Evolutionary conservation across 2,329 filamentous ascomycete genomes (phyloP).

Genomic region (Arthrobotrys pseudoclavata): DNA sequence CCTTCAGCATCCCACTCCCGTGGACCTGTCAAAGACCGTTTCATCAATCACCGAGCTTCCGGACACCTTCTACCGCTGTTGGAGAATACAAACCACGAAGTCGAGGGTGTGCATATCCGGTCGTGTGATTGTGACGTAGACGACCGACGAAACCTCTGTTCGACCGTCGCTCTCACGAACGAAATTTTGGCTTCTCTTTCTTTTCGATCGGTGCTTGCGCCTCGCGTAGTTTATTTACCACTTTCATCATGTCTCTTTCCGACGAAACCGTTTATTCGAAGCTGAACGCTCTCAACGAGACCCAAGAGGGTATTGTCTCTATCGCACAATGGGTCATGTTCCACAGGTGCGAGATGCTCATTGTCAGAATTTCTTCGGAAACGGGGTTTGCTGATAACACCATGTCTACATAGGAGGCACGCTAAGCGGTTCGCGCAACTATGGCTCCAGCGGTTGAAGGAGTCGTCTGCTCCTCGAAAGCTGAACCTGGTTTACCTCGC

Average conservation of each 20-base stretch:
- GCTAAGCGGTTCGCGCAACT: conserved; percentile 91
- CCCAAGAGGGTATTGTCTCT: conserved; percentile 94
- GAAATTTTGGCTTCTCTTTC: background rate
- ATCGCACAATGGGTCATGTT: conserved; percentile 99
- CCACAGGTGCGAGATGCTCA: conserved; percentile 78
- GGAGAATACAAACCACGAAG: conserved; percentile 16
- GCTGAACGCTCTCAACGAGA: conserved; percentile 94
- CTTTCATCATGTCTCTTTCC: conserved; percentile 83
- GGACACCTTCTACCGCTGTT: background rate
- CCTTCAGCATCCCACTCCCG: conserved; percentile 25
- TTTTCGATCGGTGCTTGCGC: background rate
- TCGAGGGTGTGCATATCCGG: background rate
- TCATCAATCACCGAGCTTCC: conserved; percentile 7
- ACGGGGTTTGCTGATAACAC: conserved; percentile 7
- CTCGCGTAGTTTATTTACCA: background rate
- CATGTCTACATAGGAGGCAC: conserved; percentile 76
- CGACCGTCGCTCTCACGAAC: background rate
- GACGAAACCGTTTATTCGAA: conserved; percentile 96
- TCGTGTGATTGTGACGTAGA: conserved; percentile 54
- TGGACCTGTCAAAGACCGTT: background rate
- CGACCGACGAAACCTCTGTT: background rate
- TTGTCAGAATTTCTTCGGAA: conserved; percentile 1
- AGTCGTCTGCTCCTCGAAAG: conserved; percentile 86
- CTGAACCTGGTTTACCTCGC: conserved; percentile 94
- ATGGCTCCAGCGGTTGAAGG: conserved; percentile 90